Base-by-base conservation (phyloP, 169 alveolate genomes). In the Perkinsus marinus region DNA sequence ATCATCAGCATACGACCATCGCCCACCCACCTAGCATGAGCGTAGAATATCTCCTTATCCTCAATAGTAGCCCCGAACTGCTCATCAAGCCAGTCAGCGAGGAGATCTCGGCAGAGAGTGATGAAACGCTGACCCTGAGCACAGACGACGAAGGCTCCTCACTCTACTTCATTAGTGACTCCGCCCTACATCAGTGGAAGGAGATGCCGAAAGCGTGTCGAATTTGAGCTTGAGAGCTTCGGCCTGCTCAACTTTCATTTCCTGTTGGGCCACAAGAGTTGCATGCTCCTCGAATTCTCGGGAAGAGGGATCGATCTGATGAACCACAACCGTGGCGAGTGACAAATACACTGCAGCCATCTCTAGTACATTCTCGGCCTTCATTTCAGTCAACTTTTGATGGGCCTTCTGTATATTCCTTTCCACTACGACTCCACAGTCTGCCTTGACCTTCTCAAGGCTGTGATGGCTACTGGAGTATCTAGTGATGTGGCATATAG, bases 1-100 rank as follows among this genome's bases (percentile, higher is more conserved):
- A 90, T 91, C 6, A 36, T 34, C 95, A 89, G 90, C 68, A 69
- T 94, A 16, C 68, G 68, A 68, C 92, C 92, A 46, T 90, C 92
- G 68, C 39, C 91, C 93, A 91, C 92, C 41, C 92, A 91, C 41
- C 94, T 19, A 0, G 95, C 68, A 36, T 91, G 93, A 7, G 39
- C 93, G 41, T 34, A 36, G 39, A 90, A 90, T 38, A 90, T 57
- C 91, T 39, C 57, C 39, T 90, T 90, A 39, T 90, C 91, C 41
- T 43, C 57, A 43, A 90, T 57, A 6, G 68, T 30, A 39, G 79
- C 57, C 0, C 91, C 91, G 30, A 90, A 43, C 7, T 43, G 43
- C 39, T 90, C 91, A n/a, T 90, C 91, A 34, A 90, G 91, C 91
- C 91, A 90, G 91, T 90, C 91, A 30, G 43, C 57, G 47, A 90